A percentile compares a stretch with the other conserved stretches of the same genome.
phyloP scores from a whole-genome alignment of 768 basidiomycete species.

The Pulveroboletus ravenelii region DNA sequence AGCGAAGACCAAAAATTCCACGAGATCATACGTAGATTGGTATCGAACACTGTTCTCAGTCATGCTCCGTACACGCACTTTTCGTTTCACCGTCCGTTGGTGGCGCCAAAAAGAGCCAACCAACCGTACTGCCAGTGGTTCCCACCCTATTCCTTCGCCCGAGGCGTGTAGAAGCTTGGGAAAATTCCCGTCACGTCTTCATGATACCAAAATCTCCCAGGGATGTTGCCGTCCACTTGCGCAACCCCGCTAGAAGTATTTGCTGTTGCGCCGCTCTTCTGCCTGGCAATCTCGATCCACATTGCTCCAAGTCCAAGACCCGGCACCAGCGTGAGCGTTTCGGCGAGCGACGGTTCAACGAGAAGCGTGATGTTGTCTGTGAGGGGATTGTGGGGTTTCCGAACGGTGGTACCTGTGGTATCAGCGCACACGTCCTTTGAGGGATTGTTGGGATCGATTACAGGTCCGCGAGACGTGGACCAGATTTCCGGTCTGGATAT shows the following conservation, averaged over 20 bases:
- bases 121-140: not conserved
- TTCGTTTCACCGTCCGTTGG: not conserved
- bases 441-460: conserved; percentile 22
- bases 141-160: conserved; percentile 1
- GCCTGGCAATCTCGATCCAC: conserved; percentile 63
- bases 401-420: not conserved
- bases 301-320: conserved; percentile 62
- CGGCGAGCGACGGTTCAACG: conserved; percentile 41
- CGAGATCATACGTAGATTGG: conserved; percentile 5
- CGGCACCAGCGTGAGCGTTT: conserved; percentile 34
- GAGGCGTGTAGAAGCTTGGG: conserved; percentile 47
- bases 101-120: not conserved
- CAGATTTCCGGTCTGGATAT: conserved; percentile 35
- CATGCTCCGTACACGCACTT: not conserved
- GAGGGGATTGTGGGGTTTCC: conserved; percentile 44
- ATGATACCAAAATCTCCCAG: conserved; percentile 50
- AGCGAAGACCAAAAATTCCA: not conserved
- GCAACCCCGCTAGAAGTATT: not conserved
- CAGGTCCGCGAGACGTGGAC: conserved; percentile 35
- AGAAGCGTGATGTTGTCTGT: conserved; percentile 59
- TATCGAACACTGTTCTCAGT: not conserved
- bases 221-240: not conserved
- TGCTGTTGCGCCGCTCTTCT: conserved; percentile 11
- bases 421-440: conserved; percentile 6
- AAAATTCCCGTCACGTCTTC: conserved; percentile 50